Base-by-base conservation (phyloP, 2,329 filamentous ascomycete species). In the Paracoccidioides brasiliensis region DNA sequence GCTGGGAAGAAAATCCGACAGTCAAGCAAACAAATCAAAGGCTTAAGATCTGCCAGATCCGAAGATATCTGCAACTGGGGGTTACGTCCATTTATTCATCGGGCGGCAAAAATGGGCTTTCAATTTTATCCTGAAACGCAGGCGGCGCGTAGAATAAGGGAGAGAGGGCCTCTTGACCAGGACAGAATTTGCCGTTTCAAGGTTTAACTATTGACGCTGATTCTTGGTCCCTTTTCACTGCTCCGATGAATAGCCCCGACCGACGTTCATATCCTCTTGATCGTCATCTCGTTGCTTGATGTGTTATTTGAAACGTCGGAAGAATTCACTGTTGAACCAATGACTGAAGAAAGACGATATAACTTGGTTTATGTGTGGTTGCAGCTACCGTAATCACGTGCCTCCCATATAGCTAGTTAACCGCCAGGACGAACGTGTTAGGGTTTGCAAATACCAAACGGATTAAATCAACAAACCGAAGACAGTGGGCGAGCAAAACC, bases 221-320 rank as follows among this genome's bases (percentile, higher is more conserved):
- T 50, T 28, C 8, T 9, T 22, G 9, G 5, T 33, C 28, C 50
- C 32, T 52, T 52, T 37, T 41, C 28, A 12, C 22, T 38, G 6
- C 10, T 14, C 37, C 14, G 22, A 42, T 46, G 52, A 53, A 46
- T 53, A 37, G 32, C 40, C 32, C 32, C 42, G 14, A 53, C 32
- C 42, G 22, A 33, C 33, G 8, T 48, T 37, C 35, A 37, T 37
- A 37, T 37, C 15, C 38, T 38, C 5, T 14, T 42, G 28, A 33
- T 6, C 32, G 38, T 33, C 32, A 30, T 43, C 44, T 22, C 33
- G 33, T 40, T 52, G 15, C 5, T 14, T 15, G 8, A 49, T 33
- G 51, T 44, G 37, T 44, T 53, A 53, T 53, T n/a, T 49, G 44
- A 54, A 54, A 49, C 53, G 30, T 33, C 35, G 3, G 41, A 35